Percentiles rank a stretch among this genome's conserved stretches.
Conservation (phyloP, 257 asterid species). For the Nicotiana tomentosiformis region DNA sequence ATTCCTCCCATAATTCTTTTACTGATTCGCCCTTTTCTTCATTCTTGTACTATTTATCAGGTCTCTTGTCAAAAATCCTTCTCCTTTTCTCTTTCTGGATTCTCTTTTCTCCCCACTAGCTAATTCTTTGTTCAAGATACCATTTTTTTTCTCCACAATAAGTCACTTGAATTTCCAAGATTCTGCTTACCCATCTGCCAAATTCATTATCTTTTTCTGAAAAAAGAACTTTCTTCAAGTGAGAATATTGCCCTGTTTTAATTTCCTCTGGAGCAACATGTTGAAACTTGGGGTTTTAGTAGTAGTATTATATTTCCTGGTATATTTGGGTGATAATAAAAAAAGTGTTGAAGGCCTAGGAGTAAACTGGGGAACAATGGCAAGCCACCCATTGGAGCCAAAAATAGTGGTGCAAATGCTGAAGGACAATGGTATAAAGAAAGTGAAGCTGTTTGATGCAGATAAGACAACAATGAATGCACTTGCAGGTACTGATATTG, state of each 20-base stretch:
- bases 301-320: neutral
- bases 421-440: conserved; percentile 9
- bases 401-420: conserved; percentile 10
- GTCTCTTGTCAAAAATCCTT: neutral
- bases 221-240: neutral
- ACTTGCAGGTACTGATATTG: conserved; percentile 7
- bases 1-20: neutral
- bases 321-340: neutral
- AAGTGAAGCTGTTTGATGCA: conserved; percentile 13
- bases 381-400: conserved; percentile 7
- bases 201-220: neutral
- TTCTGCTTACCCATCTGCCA: neutral
- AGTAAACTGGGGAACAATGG: conserved; percentile 19
- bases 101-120: too few relatives aligned
- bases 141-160: neutral
- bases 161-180: conserved; percentile 1
- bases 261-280: neutral
- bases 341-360: conserved; percentile 12
- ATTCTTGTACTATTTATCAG: neutral
- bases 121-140: neutral
- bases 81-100: neutral
- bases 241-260: neutral
- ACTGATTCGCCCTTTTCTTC: neutral
- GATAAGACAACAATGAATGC: conserved; percentile 10
- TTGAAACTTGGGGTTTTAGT: neutral